Base-by-base conservation (phyloP, 495 filamentous ascomycete species). In the Podospora sp. region DNA sequence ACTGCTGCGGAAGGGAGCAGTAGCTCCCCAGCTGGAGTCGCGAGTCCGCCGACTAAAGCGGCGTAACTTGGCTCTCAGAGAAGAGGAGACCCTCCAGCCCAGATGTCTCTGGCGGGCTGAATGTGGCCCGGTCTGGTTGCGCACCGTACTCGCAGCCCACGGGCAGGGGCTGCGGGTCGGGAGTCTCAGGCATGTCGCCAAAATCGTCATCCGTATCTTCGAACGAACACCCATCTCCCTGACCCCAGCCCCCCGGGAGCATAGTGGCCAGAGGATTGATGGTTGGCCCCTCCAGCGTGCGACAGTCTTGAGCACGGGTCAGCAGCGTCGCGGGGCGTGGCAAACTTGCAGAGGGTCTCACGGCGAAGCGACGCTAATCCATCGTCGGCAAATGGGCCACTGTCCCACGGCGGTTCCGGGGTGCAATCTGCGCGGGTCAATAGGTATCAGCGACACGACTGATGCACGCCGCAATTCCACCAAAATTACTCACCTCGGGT, bases 1-100 rank as follows among this genome's bases (percentile, higher is more conserved):
- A 26, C 52, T 55, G 52, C 52, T 26, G 52, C 52, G 52, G 52
- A 55, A 26, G 52, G 25, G 52, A 55, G 52, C 24, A 22, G 20
- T 6, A 26, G 25, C 52, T 55, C 24, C 24, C 52, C 52, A 55
- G 52, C 52, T 22, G 52, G 21, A 55, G 52, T 26, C 24, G 52
- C 24, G 25, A 55, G 52, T 26, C 52, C 52, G n/a, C 52, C 20
- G 52, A 55, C 52, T 55, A 55, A 55, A 24, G 52, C 24, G 21
- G 52, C 52, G 52, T 22, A 24, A 55, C 52, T 55, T 55, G 52
- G 52, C 14, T 26, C 52, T 26, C 52, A 8, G 21, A 26, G 20
- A 11, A 2, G 7, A 24, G 52, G 14, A 24, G 20, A 6, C 24
- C 52, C 9, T 22, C 24, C 52, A 55, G 25, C 20, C 6, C 52